Base-by-base conservation (phyloP, 768 basidiomycete genomes). In the Suillus lakei region DNA sequence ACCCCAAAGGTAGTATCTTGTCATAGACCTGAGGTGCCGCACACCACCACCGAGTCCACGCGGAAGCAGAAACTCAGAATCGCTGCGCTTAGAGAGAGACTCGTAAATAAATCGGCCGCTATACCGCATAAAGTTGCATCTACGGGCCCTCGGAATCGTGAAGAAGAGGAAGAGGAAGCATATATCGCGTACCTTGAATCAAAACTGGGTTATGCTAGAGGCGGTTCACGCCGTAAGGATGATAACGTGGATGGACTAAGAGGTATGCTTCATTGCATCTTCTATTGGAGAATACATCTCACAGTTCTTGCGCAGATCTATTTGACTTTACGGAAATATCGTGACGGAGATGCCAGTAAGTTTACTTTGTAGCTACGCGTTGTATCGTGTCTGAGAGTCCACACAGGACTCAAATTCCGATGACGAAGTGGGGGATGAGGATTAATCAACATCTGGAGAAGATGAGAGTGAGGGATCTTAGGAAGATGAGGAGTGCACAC, bases 101-200 rank as follows among this genome's bases (percentile, higher is more conserved):
- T 80, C 26, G 73, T 64, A 0, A 68, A 64, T 5, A 71, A 70
- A 36, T 64, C 74, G 44, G 60, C 61, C 0, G 61, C 68, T 50
- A 63, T 60, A 60, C 50, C 60, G 13, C 39, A 60, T 0, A 54
- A 64, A 36, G 46, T 44, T 0, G 56, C 63, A 10, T 56, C 60
- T 0, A 73, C 64, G 4, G 30, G 62, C 2, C 69, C 78, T 30
- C 80, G 76, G 28, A 76, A 76, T 7, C 79, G 73, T 38, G 77
- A 79, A 64, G 86, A 93, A 66, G 77, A 82, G 36, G 84, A 91
- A 39, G 96, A 99, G 70, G 95, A 96, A 71, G 84, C 85, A 0
- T 94, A 96, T 72, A 98, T 98, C 51, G 84, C 88, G 0, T 89
- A 91, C 77, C 79, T 98, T 13, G 96, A 98, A 75, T 81, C 84